Percentiles rank a stretch among this genome's conserved stretches.
These are phyloP conservation scores for Nitzschia putrida DNA, from an alignment of 108 stramenopile species.

Conservation along the genomic window DNA sequence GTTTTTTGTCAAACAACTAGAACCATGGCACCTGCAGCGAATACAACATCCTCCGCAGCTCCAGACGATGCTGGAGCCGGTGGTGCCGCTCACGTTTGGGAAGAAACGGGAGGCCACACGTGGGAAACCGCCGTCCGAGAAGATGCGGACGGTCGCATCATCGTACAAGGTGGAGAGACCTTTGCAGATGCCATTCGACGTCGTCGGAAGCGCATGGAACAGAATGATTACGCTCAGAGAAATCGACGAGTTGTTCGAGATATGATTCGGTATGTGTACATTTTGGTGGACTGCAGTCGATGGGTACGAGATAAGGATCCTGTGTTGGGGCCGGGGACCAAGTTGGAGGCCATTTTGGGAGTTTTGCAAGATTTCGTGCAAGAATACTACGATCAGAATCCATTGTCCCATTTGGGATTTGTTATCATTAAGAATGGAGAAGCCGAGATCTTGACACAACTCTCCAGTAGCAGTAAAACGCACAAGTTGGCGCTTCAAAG, in stretches of 20 bases:
- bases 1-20: no score
- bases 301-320: conserved; percentile 77
- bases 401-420: conserved; percentile 78
- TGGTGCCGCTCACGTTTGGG: conserved; percentile 59
- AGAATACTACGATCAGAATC: conserved; percentile 87
- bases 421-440: conserved; percentile 73
- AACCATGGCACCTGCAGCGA: background rate
- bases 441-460: conserved; percentile 75
- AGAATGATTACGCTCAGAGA: conserved; percentile 68
- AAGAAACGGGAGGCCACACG: conserved; percentile 57
- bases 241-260: conserved; percentile 75
- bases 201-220: conserved; percentile 70
- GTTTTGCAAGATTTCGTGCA: conserved; percentile 64
- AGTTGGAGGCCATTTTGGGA: conserved; percentile 58
- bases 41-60: background rate
- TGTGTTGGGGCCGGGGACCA: conserved; percentile 60
- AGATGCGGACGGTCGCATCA: conserved; percentile 80
- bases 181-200: conserved; percentile 65
- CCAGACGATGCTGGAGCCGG: background rate
- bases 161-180: conserved; percentile 50
- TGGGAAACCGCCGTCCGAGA: conserved; percentile 81
- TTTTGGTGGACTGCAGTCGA: conserved; percentile 72
- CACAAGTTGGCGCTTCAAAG: conserved; percentile 68
- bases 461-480: conserved; percentile 60
- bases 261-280: conserved; percentile 84